A percentile compares a stretch with the other conserved stretches of the same genome.
These are phyloP conservation scores for Xylariales sp. DNA, from an alignment of 2,329 filamentous ascomycete species.

Conservation along the genomic window DNA sequence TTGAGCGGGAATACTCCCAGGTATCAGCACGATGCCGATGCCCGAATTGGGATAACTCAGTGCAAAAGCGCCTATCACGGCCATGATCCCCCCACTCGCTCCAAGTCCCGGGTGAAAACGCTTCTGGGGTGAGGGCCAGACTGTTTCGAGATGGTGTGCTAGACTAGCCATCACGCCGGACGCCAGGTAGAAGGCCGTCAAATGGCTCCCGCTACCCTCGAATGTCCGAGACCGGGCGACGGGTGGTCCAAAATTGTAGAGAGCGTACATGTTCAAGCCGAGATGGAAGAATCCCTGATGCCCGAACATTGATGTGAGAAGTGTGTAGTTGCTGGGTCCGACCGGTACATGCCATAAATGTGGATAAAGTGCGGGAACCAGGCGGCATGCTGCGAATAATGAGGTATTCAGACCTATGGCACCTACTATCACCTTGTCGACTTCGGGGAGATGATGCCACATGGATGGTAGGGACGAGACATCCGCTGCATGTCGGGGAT, in stretches of 20 bases:
- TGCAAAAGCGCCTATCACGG: conserved; percentile 18
- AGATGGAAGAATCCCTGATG: conserved; percentile 17
- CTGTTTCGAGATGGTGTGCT: conserved; percentile 16
- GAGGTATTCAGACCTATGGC: conserved; percentile 14
- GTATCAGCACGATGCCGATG: conserved; percentile 18
- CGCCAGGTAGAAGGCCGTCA: conserved; percentile 25
- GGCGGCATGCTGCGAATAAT: conserved; percentile 8
- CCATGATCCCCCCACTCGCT: conserved; percentile 21
- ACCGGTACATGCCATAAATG: conserved; percentile 16
- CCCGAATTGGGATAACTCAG: conserved; percentile 13
- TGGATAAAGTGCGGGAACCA: background rate
- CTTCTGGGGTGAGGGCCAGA: conserved; percentile 13
- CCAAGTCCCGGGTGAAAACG: conserved; percentile 11
- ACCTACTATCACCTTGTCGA: conserved; percentile 10
- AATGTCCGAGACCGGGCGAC: conserved; percentile 14
- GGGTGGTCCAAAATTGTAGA: conserved; percentile 13
- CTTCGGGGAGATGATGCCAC: background rate
- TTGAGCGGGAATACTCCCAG: conserved; percentile 12
- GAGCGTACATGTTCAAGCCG: conserved; percentile 17
- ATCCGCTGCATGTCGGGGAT: background rate
- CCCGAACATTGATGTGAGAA: conserved; percentile 22
- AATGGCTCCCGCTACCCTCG: conserved; percentile 15
- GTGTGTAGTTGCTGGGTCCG: conserved; percentile 17
- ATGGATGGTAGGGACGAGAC: background rate
- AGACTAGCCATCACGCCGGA: conserved; percentile 20